phyloP scores from a whole-genome alignment of 176 grass and related monocot species.

The Secale cereale region DNA sequence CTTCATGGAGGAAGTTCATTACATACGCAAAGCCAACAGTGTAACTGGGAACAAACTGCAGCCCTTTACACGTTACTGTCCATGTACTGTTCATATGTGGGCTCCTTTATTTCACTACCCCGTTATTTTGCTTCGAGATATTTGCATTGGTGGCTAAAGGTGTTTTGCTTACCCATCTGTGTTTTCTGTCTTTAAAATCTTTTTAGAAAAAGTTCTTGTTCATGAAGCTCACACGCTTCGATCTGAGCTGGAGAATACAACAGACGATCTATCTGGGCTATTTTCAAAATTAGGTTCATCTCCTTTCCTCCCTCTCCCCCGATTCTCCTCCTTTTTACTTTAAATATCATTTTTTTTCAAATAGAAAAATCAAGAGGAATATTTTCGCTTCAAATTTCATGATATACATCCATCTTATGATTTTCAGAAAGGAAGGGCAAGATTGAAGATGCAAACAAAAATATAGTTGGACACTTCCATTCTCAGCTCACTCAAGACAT shows the following conservation, averaged over 20 bases:
- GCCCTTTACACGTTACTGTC: neutral
- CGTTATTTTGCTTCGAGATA: neutral
- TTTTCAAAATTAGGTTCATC: constrained; percentile 79
- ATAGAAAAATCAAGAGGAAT: neutral
- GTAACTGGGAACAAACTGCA: neutral
- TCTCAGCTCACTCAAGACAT: constrained; percentile 63
- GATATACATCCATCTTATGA: neutral
- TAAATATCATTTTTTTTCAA: neutral
- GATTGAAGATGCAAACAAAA: constrained; percentile 70
- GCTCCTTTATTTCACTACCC: neutral
- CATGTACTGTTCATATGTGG: neutral
- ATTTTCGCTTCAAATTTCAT: constrained; percentile 15
- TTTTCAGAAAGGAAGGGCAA: constrained; percentile 76
- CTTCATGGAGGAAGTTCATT: neutral
- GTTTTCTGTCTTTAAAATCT: neutral
- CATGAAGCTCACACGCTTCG: constrained; percentile 51
- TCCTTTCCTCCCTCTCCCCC: neutral
- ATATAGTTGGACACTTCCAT: constrained; percentile 61
- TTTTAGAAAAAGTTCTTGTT: constrained; percentile 71
- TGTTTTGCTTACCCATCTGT: constrained; percentile 5
- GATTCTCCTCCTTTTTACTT: neutral
- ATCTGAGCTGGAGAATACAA: constrained; percentile 59
- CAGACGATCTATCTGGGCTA: constrained; percentile 62
- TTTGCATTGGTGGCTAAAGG: neutral
- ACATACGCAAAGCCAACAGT: neutral